Conservation (phyloP, 2,329 filamentous ascomycete genomes). For the Pseudocercospora cruenta region DNA sequence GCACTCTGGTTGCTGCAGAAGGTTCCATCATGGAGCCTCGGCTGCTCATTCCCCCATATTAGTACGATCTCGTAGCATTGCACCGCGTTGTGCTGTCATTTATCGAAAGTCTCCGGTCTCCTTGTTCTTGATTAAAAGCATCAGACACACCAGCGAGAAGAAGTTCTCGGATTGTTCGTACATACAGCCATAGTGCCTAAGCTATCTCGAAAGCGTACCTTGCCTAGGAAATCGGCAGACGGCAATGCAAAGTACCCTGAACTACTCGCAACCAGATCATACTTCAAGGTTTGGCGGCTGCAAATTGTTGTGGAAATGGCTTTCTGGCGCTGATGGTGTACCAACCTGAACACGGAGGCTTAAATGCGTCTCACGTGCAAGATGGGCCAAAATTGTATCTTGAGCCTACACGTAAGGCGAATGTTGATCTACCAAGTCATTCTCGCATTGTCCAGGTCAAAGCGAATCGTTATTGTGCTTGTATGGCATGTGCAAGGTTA, state of each 20-base stretch:
- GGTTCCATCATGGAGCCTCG: neutral
- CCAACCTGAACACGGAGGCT: neutral
- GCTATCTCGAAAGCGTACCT: neutral
- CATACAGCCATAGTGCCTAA: neutral
- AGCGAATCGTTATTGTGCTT: neutral
- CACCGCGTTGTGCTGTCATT: neutral
- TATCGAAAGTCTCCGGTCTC: neutral
- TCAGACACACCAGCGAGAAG: no score
- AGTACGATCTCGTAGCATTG: no score
- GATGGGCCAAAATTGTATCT: neutral
- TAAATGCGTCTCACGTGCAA: neutral
- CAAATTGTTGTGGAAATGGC: neutral
- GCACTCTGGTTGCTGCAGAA: neutral
- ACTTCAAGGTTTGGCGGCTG: neutral
- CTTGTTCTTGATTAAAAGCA: neutral
- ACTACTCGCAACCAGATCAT: neutral
- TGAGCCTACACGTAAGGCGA: neutral
- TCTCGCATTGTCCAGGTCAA: neutral
- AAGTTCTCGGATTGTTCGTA: no score
- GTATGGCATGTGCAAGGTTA: neutral
- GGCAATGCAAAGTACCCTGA: neutral
- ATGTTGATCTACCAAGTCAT: neutral
- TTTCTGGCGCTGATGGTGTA: neutral
- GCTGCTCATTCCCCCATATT: no score
- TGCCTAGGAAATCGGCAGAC: neutral